Base-by-base conservation (phyloP, 2,329 filamentous ascomycete genomes). In the Fusarium pseudoanthophilum region DNA sequence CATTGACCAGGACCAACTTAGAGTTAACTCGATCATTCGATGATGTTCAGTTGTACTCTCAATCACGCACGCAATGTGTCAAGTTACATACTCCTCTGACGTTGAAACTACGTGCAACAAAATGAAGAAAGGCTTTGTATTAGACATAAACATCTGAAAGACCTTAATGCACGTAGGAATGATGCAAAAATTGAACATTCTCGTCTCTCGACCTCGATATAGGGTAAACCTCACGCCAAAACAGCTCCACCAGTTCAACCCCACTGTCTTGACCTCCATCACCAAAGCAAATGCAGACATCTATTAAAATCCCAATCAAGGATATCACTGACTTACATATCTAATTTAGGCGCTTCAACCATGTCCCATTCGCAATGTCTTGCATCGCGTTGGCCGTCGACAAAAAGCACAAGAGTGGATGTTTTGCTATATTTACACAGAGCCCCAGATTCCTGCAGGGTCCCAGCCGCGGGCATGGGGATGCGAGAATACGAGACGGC, bases 401-500 rank as follows among this genome's bases (percentile, higher is more conserved):
- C 20, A 30, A 36, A 42, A 45, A 59, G 64, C 49, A 24, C 37
- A 28, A 59, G 51, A 70, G 55, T 66, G 70, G 71, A 36, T 60
- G 52, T 21, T 53, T 46, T 67, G 49, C 71, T 73, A 73, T 74
- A 71, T 55, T 73, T 73, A 73, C 63, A 60, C 48, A 30, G 15
- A 59, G 68, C 48, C 67, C 65, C 53, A 61, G 55, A 26, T 36
- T 30, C 32, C 34, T 59, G 58, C 71, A 71, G 61, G 71, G 70
- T 60, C 58, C 49, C 42, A 67, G 40, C 21, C 26, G 62, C 48
- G 34, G 18, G 24, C n/a, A 15, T 51, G 42, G 61, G 51, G 52
- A 63, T 73, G 62, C 66, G 48, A 68, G 59, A 71, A 74, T 74
- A 73, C 71, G 71, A 73, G 71, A 59, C 48, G 60, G 46, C 55